Conservation (phyloP, 495 filamentous ascomycete species). For the Tirmania nivea region DNA sequence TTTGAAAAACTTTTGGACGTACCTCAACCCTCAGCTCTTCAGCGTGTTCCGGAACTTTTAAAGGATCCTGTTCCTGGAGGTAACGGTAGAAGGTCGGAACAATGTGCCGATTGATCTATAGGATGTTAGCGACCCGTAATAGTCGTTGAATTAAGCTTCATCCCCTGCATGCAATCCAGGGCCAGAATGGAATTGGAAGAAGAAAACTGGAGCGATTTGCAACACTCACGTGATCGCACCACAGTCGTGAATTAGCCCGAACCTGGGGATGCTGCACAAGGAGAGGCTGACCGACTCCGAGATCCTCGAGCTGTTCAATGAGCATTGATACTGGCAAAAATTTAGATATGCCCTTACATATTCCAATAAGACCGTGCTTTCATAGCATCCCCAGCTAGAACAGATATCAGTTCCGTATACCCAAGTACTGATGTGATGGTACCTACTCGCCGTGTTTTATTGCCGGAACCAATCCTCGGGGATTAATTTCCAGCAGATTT, state of each 20-base stretch:
- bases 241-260: conserved; percentile 60
- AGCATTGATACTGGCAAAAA: too few species aligned
- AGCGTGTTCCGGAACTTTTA: conserved; percentile 39
- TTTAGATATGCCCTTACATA: conserved; percentile 32
- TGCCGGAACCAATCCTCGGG: conserved; percentile 69
- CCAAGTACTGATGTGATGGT: background rate
- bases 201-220: too few species aligned
- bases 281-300: conserved; percentile 36
- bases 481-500: conserved; percentile 61
- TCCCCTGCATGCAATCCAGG: background rate
- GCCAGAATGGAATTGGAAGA: too few species aligned
- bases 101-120: conserved; percentile 59
- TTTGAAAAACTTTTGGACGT: background rate
- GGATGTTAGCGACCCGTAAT: too few species aligned
- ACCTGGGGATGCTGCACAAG: conserved; percentile 44
- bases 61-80: conserved; percentile 45
- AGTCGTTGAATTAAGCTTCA: background rate
- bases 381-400: conserved; percentile 53
- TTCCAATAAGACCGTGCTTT: conserved; percentile 76
- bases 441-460: conserved; percentile 47
- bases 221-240: conserved; percentile 59
- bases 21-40: conserved; percentile 41
- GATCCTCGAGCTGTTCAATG: conserved; percentile 46
- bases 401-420: background rate
- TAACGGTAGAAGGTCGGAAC: conserved; percentile 64